These are phyloP conservation scores for Solanum pimpinellifolium DNA, from an alignment of 257 asterid species.

Conservation along the genomic window DNA sequence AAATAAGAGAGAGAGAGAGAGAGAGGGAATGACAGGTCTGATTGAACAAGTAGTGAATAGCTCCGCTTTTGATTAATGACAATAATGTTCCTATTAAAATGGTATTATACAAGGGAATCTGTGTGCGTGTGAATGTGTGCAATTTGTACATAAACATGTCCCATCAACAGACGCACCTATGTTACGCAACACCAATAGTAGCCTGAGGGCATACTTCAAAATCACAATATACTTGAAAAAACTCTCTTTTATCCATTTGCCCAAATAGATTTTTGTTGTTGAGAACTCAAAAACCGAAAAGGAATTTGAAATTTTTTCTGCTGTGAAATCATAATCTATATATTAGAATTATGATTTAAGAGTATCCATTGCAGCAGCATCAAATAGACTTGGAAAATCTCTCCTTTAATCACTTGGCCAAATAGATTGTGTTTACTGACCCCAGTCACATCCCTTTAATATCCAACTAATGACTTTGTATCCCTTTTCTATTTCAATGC, in stretches of 20 bases:
- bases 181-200: neutral
- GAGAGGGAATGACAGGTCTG: neutral
- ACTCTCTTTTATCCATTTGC: neutral
- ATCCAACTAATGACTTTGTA: neutral
- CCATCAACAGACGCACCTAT: neutral
- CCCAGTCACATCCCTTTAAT: neutral
- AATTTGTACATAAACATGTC: neutral
- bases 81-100: neutral
- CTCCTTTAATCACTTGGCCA: neutral
- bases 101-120: neutral
- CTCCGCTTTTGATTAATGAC: neutral
- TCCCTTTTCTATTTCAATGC: neutral
- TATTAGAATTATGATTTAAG: neutral
- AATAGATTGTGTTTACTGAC: neutral
- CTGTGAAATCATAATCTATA: neutral
- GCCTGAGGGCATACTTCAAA: neutral
- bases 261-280: neutral
- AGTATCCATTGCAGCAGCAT: neutral
- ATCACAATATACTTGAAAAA: neutral
- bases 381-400: neutral
- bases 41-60: neutral
- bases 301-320: neutral
- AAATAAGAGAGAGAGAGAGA: neutral
- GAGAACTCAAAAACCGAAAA: neutral
- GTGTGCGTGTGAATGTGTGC: neutral